Base-by-base conservation (phyloP, 2,329 filamentous ascomycete genomes). In the Xylaria sp. region DNA sequence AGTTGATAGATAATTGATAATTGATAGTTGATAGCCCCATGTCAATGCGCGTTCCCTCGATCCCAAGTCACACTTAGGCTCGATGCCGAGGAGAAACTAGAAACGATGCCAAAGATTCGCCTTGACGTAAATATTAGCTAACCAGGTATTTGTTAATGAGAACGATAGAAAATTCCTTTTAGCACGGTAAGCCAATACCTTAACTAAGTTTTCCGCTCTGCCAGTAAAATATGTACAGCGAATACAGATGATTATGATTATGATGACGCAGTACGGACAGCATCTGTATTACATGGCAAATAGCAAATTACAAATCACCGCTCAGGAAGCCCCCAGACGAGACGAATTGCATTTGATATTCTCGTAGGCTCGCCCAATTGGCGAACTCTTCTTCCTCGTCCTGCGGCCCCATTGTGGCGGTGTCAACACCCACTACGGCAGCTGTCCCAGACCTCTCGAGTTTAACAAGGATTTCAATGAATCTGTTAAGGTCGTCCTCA, bases 351-450 rank as follows among this genome's bases (percentile, higher is more conserved):
- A 90, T 79, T 78, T 96, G 93, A 71, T 92, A 92, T 59, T 95
- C 91, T 65, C 92, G 85, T 70, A 97, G 79, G 76, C 92, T 92
- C 0, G 91, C 90, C 93, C 93, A 97, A 65, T 88, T 85, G 22
- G 87, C 84, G 71, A 96, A 79, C 78, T 96, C 92, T 59, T 90
- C 87, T 73, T 95, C 92, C 72, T 96, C 92, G 44, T 90, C 87
- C 69, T 92, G 79, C 17, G 75, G 77, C 65, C 81, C 84, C 84
- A 82, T 84, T 39, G 79, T 72, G 61, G 69, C 65, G 27, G 69
- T 36, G 13, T 55, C 63, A 66, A 74, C 75, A 53, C 78, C 80
- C 2, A 71, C 27, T n/a, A 65, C 66, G 65, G 75, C 77, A 42
- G 77, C 79, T 4, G 81, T 81, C 56, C 85, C 87, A 3, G 87